Evolutionary conservation across 2,329 filamentous ascomycete genomes (phyloP).

Genomic region (Endoconidiophora polonica): DNA sequence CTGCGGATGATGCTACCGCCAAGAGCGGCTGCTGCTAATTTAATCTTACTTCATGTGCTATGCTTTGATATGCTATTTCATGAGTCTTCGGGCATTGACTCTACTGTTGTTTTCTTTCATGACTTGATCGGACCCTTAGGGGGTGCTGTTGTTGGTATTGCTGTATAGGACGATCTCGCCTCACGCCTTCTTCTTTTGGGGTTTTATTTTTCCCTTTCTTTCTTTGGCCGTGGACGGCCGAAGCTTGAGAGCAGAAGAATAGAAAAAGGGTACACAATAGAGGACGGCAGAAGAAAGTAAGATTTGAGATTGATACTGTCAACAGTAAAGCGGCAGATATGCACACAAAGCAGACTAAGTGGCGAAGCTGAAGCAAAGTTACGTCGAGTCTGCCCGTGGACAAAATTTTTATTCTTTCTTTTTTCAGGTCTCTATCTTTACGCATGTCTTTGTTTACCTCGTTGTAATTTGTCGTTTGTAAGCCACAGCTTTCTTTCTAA

Average conservation of each 20-base stretch:
- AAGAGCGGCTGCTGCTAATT: constrained; percentile 67
- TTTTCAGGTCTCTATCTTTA: constrained; percentile 6
- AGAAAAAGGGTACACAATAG: no score
- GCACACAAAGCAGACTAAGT: constrained; percentile 1
- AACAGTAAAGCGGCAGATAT: not conserved
- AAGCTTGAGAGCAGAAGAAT: not conserved
- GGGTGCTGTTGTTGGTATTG: not conserved
- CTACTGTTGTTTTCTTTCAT: constrained; percentile 5
- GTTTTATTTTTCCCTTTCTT: not conserved
- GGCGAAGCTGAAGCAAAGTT: constrained; percentile 1
- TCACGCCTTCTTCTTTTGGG: not conserved
- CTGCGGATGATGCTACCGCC: constrained; percentile 55
- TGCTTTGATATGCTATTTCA: constrained; percentile 10
- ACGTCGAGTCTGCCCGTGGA: constrained; percentile 4
- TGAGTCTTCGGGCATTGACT: constrained; percentile 1
- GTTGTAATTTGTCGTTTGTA: not conserved
- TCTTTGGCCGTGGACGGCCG: not conserved
- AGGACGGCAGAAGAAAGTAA: no score
- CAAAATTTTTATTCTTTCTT: constrained; percentile 2
- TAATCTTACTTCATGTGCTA: constrained; percentile 14
- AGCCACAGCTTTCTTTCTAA: not conserved
- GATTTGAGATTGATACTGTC: no score
- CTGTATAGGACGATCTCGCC: no score
- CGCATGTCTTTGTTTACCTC: constrained; percentile 7
- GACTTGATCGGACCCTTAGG: no score